These are phyloP conservation scores for Nephelium lappaceum DNA, from an alignment of 345 rosid genomes.

Conservation along the genomic window DNA sequence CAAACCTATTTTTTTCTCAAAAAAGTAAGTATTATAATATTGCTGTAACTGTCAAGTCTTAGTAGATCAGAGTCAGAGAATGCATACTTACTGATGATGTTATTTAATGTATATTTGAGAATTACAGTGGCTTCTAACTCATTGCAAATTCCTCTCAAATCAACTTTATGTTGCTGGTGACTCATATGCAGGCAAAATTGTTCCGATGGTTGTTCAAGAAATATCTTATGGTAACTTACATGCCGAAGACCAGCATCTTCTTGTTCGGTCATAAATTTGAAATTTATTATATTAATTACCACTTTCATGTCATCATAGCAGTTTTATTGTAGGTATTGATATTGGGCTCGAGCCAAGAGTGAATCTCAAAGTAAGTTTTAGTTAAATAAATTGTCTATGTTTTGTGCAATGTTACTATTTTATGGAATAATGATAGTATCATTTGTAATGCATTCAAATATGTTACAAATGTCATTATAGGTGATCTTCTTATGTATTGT, in stretches of 20 bases:
- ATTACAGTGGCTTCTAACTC: constrained; percentile 19
- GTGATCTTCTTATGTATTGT: too few species aligned
- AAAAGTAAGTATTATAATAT: constrained; percentile 22
- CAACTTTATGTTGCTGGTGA: constrained; percentile 22
- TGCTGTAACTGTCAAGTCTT: too few species aligned
- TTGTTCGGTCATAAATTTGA: neutral
- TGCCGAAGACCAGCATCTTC: too few species aligned
- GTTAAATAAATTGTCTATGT: too few species aligned
- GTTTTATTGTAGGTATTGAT: constrained; percentile 25
- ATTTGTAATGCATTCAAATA: too few species aligned
- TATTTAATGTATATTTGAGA: neutral
- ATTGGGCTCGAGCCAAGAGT: constrained; percentile 23
- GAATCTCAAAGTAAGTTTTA: constrained; percentile 25
- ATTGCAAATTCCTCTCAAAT: constrained; percentile 6
- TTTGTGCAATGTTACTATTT: too few species aligned
- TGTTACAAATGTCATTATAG: too few species aligned
- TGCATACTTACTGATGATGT: too few species aligned
- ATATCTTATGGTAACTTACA: constrained; percentile 19
- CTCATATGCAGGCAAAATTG: constrained; percentile 17
- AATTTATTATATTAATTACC: too few species aligned
- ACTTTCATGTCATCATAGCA: too few species aligned
- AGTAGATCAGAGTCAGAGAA: too few species aligned
- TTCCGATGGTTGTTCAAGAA: constrained; percentile 19
- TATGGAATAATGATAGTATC: too few species aligned
- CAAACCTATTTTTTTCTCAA: constrained; percentile 31